phyloP scores from a whole-genome alignment of 805 yeast species.

The Kurtzmaniella fragi region DNA sequence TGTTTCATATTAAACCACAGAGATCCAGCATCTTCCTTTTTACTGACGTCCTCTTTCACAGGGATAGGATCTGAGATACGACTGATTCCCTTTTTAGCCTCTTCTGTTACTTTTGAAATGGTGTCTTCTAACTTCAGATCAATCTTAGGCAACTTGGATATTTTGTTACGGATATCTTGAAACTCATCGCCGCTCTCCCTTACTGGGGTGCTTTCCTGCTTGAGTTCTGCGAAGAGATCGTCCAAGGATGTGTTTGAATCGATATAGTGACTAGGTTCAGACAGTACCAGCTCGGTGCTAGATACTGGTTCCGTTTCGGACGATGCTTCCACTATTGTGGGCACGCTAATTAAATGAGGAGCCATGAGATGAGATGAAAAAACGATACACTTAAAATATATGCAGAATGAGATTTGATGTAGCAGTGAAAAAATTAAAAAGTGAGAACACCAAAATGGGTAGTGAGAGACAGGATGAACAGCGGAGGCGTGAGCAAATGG shows the following conservation, averaged over 20 bases:
- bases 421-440: not conserved
- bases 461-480: too few species aligned
- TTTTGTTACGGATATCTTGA: conserved; percentile 28
- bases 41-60: conserved; percentile 9
- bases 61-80: conserved; percentile 45
- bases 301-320: conserved; percentile 19
- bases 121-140: conserved; percentile 22
- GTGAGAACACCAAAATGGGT: too few species aligned
- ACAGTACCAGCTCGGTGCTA: conserved; percentile 20
- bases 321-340: conserved; percentile 14
- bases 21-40: conserved; percentile 39
- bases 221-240: conserved; percentile 25
- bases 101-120: conserved; percentile 4
- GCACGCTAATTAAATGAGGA: conserved; percentile 10
- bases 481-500: too few species aligned
- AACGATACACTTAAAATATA: not conserved
- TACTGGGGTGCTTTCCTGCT: conserved; percentile 15
- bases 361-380: conserved; percentile 6
- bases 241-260: conserved; percentile 20
- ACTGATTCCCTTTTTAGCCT: conserved; percentile 15
- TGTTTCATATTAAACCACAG: conserved; percentile 82
- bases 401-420: too few species aligned
- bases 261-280: conserved; percentile 3
- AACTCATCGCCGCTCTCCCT: conserved; percentile 17
- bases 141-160: conserved; percentile 38